A percentile compares a stretch with the other conserved stretches of the same genome.
Evolutionary conservation across 176 grass and related monocot genomes (phyloP).

Genomic region (Pontederia paniculata): DNA sequence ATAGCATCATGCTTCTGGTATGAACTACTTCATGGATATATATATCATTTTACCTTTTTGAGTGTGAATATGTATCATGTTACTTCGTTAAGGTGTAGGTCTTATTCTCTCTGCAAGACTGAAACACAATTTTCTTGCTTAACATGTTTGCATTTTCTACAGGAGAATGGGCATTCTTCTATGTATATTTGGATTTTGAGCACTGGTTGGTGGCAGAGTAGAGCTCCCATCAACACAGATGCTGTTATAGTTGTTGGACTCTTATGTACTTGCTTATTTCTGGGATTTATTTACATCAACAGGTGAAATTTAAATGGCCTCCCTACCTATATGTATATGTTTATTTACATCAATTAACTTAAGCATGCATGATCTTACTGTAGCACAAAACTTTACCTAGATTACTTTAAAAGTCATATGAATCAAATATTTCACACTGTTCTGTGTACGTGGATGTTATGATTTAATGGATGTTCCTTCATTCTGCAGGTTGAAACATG

Average conservation of each 20-base stretch:
- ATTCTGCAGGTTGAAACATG: constrained; percentile 46
- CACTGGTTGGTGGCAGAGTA: constrained; percentile 74
- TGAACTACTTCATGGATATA: no score
- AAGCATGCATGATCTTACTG: background rate
- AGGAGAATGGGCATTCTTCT: constrained; percentile 83
- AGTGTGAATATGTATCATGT: no score
- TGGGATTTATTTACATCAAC: constrained; percentile 68
- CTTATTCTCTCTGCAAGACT: background rate
- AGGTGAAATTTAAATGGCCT: constrained; percentile 25
- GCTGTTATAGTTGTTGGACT: constrained; percentile 66
- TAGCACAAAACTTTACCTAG: background rate
- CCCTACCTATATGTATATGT: background rate
- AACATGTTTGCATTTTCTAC: background rate
- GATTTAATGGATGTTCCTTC: constrained; percentile 14
- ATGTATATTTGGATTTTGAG: constrained; percentile 88
- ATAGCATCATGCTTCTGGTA: no score
- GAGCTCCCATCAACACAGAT: constrained; percentile 73
- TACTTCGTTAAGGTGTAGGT: background rate
- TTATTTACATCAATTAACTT: background rate
- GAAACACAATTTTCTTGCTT: background rate
- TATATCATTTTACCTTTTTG: no score
- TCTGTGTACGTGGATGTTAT: constrained; percentile 1
- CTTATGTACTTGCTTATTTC: constrained; percentile 51
- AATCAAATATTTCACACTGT: background rate
- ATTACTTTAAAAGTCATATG: background rate